Conservation (phyloP, 495 filamentous ascomycete genomes). For the Penicillium egyptiacum region DNA sequence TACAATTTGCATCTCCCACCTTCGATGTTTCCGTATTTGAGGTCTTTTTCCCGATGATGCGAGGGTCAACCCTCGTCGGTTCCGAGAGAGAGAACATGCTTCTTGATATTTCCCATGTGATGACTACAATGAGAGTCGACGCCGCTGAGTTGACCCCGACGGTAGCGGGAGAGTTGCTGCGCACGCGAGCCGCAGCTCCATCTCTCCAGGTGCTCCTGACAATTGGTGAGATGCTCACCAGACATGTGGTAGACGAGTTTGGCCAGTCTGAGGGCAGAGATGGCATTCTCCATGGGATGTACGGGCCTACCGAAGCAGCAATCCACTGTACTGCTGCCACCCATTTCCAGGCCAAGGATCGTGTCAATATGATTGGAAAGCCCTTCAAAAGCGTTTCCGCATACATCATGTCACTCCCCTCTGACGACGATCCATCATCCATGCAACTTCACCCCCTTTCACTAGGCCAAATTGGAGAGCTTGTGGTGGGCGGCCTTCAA, state of each 20-base stretch:
- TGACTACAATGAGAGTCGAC: constrained; percentile 66
- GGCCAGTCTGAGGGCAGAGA: constrained; percentile 39
- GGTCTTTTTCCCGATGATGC: constrained; percentile 76
- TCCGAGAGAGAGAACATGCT: constrained; percentile 64
- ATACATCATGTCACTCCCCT: constrained; percentile 56
- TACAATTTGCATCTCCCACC: constrained; percentile 84
- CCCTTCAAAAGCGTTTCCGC: constrained; percentile 75
- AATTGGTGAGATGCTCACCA: constrained; percentile 85
- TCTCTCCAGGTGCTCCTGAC: constrained; percentile 65
- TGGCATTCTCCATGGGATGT: constrained; percentile 77
- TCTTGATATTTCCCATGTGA: constrained; percentile 63
- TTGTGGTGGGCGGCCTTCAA: constrained; percentile 76
- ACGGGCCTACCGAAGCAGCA: constrained; percentile 81
- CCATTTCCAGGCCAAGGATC: constrained; percentile 44
- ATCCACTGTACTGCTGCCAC: constrained; percentile 70
- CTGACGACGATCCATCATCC: constrained; percentile 26
- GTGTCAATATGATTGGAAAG: constrained; percentile 65
- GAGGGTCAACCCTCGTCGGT: constrained; percentile 68
- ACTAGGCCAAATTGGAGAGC: constrained; percentile 73
- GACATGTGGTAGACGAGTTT: constrained; percentile 70
- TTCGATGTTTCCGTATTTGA: constrained; percentile 91
- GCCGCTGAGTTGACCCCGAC: constrained; percentile 83
- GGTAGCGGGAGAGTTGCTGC: constrained; percentile 67
- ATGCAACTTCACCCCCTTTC: constrained; percentile 55
- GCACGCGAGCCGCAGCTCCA: constrained; percentile 59